Percentiles rank a stretch among this genome's conserved stretches.
Evolutionary conservation across 2,329 filamentous ascomycete species (phyloP).

Genomic region (Ophiosphaerella narmari): DNA sequence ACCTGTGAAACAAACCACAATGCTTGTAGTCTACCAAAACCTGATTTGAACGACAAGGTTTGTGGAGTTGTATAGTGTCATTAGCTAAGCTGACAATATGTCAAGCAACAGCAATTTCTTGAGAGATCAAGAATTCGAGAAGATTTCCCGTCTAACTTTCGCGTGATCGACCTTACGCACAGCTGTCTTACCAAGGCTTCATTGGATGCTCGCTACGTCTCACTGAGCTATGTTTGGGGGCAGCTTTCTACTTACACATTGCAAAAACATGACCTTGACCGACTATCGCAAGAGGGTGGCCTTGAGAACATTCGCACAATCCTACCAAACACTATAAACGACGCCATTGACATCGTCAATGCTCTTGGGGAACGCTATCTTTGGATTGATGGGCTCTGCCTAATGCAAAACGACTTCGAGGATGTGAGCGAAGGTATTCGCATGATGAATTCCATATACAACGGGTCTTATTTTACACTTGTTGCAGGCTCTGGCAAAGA

Average conservation of each 20-base stretch:
- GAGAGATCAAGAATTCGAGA: too few relatives aligned
- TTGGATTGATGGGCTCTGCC: constrained; percentile 9
- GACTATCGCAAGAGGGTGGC: too few relatives aligned
- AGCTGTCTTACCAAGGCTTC: background rate
- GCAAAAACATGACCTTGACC: background rate
- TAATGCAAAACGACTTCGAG: constrained; percentile 6
- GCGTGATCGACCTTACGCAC: too few relatives aligned
- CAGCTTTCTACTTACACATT: constrained; percentile 3
- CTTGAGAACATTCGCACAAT: too few relatives aligned
- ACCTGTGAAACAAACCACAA: background rate
- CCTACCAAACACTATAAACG: constrained; percentile 2
- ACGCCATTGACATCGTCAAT: constrained; percentile 7
- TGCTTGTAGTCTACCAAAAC: background rate
- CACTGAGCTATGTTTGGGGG: constrained; percentile 18
- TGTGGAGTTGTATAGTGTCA: too few relatives aligned
- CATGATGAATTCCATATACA: constrained; percentile 8
- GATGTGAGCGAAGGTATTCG: background rate
- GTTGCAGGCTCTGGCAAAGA: constrained; percentile 4
- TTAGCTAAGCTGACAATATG: too few relatives aligned
- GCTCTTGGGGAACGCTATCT: constrained; percentile 6
- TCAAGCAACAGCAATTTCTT: too few relatives aligned
- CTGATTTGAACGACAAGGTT: too few relatives aligned
- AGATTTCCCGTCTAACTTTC: too few relatives aligned
- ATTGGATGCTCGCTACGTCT: constrained; percentile 7
- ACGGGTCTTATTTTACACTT: constrained; percentile 5